Evolutionary conservation across 2,329 filamentous ascomycete species (phyloP).

Genomic region (Trichoderma semiorbis): DNA sequence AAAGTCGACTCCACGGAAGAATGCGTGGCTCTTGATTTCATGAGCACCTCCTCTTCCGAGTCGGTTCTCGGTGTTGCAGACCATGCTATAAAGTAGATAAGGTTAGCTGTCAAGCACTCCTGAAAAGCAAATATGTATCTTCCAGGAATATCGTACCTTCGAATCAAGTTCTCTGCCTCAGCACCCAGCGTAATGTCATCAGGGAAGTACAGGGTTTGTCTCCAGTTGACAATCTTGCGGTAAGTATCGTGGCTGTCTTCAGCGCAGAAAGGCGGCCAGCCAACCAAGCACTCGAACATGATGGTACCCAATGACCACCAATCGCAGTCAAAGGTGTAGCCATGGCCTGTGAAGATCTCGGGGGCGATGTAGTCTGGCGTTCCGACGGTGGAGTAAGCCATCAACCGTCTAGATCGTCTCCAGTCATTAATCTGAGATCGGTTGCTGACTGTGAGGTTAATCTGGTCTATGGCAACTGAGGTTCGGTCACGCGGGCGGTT

Average conservation of each 20-base stretch:
- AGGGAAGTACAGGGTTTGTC: slow-evolving; percentile 91
- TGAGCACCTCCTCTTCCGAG: slow-evolving; percentile 81
- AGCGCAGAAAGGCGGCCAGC: slow-evolving; percentile 98
- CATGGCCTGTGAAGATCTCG: slow-evolving; percentile 94
- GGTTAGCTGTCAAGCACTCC: not conserved
- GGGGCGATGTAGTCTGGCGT: slow-evolving; percentile 98
- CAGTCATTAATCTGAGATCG: slow-evolving; percentile 98
- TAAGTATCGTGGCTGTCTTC: slow-evolving; percentile 98
- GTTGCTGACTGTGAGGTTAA: slow-evolving; percentile 96
- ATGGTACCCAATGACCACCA: slow-evolving; percentile 99
- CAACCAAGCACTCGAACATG: slow-evolving; percentile 98
- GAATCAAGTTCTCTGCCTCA: slow-evolving; percentile 88
- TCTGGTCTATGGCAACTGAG: slow-evolving; percentile 95
- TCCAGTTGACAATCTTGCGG: slow-evolving; percentile 98
- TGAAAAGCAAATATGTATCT: not conserved
- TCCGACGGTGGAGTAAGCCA: slow-evolving; percentile 97
- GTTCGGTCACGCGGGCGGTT: slow-evolving; percentile 76
- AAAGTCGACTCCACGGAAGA: slow-evolving; percentile 97
- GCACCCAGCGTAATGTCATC: slow-evolving; percentile 86
- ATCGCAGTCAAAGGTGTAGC: slow-evolving; percentile 95
- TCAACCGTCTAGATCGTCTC: slow-evolving; percentile 89
- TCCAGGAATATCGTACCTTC: slow-evolving; percentile 60
- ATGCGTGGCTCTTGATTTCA: slow-evolving; percentile 90
- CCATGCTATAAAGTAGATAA: slow-evolving; percentile 59
- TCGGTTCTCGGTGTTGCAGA: slow-evolving; percentile 90